phyloP scores from a whole-genome alignment of 1,284 basidiomycete genomes.

The Hemileia vastatrix region DNA sequence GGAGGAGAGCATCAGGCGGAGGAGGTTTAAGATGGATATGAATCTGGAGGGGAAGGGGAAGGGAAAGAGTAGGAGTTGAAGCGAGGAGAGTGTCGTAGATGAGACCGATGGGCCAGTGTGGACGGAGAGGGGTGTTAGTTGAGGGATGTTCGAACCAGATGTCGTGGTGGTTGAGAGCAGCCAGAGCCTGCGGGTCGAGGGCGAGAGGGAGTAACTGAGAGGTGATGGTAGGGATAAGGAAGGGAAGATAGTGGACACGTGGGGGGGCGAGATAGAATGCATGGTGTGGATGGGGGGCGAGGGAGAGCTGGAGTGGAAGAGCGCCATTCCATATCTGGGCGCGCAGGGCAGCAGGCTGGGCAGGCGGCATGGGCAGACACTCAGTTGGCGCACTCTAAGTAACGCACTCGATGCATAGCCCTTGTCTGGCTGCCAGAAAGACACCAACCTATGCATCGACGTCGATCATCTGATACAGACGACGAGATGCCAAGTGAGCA shows the following conservation, averaged over 20 bases:
- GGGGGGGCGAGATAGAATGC: conserved; percentile 51
- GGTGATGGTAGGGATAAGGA: conserved; percentile 74
- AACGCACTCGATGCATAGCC: too few relatives aligned
- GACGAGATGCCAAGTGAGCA: too few relatives aligned
- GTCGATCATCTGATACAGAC: too few relatives aligned
- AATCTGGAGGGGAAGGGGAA: conserved; percentile 55
- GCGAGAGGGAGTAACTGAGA: conserved; percentile 78
- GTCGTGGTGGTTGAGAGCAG: conserved; percentile 64
- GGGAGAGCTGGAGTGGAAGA: conserved; percentile 53
- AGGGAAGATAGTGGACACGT: conserved; percentile 76
- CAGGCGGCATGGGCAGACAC: too few relatives aligned
- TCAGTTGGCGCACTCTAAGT: too few relatives aligned
- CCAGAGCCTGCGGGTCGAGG: conserved; percentile 67
- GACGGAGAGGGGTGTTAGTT: conserved; percentile 54
- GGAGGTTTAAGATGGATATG: conserved; percentile 75
- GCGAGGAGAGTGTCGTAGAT: conserved; percentile 61
- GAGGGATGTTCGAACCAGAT: conserved; percentile 86
- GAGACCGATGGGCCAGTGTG: conserved; percentile 92
- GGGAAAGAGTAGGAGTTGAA: conserved; percentile 24
- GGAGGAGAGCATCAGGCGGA: conserved; percentile 69
- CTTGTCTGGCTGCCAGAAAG: too few relatives aligned
- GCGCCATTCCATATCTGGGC: conserved; percentile 73
- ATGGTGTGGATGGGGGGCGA: neutral
- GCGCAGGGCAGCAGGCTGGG: conserved; percentile 45
- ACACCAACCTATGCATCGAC: too few relatives aligned